Conservation (phyloP, 2,329 filamentous ascomycete genomes). For the Cladosporium oxysporum region DNA sequence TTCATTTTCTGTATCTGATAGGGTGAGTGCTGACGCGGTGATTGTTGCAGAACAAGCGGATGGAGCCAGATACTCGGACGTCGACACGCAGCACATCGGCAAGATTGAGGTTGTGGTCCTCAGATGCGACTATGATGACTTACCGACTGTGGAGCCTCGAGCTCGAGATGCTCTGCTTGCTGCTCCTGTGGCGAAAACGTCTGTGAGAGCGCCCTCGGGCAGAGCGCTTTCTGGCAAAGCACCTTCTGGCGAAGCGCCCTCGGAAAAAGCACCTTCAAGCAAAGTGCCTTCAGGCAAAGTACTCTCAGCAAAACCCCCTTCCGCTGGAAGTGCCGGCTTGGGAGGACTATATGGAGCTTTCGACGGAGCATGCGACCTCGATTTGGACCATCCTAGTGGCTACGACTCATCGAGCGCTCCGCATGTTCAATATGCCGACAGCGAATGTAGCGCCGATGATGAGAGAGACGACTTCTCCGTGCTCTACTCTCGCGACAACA, state of each 20-base stretch:
- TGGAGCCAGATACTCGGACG: constrained; percentile 36
- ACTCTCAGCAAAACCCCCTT: not conserved
- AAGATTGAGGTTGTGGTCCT: constrained; percentile 52
- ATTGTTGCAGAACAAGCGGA: constrained; percentile 41
- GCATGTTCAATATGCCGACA: not conserved
- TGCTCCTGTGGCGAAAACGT: not conserved
- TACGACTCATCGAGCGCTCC: not conserved
- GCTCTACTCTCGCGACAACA: not conserved
- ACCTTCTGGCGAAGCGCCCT: constrained; percentile 17
- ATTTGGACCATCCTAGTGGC: not conserved
- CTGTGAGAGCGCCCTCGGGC: not conserved
- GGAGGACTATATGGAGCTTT: constrained; percentile 36
- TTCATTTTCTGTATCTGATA: not conserved
- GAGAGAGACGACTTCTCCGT: not conserved
- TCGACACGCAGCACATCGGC: constrained; percentile 44
- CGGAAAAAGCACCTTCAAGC: constrained; percentile 16
- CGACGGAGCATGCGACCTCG: constrained; percentile 36
- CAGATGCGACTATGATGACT: constrained; percentile 41
- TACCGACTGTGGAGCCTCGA: not conserved
- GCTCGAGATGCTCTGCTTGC: not conserved
- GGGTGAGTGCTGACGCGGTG: not conserved
- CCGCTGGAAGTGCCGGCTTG: constrained; percentile 13
- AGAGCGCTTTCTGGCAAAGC: constrained; percentile 17
- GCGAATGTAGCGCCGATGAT: not conserved
- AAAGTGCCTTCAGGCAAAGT: constrained; percentile 22